Percentiles rank a stretch among this genome's conserved stretches.
phyloP scores from a whole-genome alignment of 2,329 filamentous ascomycete species.

The Parafenestella ontariensis region DNA sequence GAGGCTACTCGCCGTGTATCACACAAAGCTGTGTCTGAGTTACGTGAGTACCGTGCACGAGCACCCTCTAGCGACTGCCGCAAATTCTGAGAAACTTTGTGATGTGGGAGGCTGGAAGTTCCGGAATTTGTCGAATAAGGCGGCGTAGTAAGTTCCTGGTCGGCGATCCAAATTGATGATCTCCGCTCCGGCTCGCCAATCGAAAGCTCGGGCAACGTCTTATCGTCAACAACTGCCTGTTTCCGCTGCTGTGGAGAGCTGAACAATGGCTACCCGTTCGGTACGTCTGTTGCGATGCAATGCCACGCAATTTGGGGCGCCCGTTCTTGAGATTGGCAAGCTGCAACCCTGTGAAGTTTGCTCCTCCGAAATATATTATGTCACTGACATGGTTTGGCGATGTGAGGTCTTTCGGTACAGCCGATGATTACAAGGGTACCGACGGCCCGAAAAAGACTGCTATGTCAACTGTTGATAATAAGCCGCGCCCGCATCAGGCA shows the following conservation, averaged over 20 bases:
- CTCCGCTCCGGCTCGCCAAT: constrained; percentile 27
- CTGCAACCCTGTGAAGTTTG: background rate
- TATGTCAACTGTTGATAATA: background rate
- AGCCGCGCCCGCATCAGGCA: background rate
- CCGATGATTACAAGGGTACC: background rate
- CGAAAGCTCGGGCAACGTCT: constrained; percentile 18
- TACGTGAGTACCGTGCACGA: background rate
- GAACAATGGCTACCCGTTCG: constrained; percentile 8
- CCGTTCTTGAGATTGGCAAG: background rate
- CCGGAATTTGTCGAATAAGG: constrained; percentile 7
- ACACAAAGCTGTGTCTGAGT: background rate
- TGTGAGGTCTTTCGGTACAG: background rate
- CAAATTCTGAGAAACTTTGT: constrained; percentile 5
- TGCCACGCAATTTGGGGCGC: no score
- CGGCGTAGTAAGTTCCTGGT: constrained; percentile 10
- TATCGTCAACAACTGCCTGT: constrained; percentile 9
- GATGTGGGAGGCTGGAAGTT: constrained; percentile 9
- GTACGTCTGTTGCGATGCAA: no score
- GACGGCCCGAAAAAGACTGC: background rate
- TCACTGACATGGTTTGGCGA: no score
- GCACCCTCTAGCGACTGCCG: background rate
- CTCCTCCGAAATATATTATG: background rate
- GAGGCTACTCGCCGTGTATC: background rate
- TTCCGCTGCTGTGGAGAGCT: constrained; percentile 23
- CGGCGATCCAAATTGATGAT: constrained; percentile 19